Conservation (phyloP, 2,329 filamentous ascomycete species). For the Emergomyces pasteurianus region DNA sequence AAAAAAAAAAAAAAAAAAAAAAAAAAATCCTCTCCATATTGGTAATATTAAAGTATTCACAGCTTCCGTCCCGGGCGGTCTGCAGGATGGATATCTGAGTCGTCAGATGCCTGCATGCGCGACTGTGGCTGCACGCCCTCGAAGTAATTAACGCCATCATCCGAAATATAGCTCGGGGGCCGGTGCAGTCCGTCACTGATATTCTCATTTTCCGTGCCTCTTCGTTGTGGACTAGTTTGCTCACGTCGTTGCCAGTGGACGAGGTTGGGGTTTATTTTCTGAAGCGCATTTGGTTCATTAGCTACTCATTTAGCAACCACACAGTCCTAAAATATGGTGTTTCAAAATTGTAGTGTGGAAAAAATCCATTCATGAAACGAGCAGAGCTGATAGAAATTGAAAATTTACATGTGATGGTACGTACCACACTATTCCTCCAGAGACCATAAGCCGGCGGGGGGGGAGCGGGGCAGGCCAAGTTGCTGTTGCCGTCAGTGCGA, state of each 20-base stretch:
- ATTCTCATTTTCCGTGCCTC: constrained; percentile 13
- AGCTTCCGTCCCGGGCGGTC: constrained; percentile 21
- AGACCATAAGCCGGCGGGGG: constrained; percentile 76
- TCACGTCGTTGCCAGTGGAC: constrained; percentile 66
- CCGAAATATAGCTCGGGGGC: constrained; percentile 65
- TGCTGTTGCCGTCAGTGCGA: background rate
- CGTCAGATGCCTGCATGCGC: background rate
- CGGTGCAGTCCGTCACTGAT: constrained; percentile 29
- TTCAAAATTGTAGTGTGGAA: background rate
- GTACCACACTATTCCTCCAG: constrained; percentile 71
- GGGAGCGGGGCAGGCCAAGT: constrained; percentile 29
- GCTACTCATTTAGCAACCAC: background rate
- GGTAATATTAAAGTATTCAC: background rate
- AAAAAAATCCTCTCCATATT: background rate
- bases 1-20: background rate
- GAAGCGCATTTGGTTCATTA: constrained; percentile 1
- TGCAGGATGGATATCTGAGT: constrained; percentile 38
- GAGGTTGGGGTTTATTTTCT: constrained; percentile 68
- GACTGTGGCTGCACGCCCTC: constrained; percentile 41
- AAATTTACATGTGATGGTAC: constrained; percentile 23
- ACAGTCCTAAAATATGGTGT: background rate
- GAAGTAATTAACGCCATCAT: constrained; percentile 63
- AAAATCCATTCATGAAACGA: background rate
- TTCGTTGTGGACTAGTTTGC: background rate
- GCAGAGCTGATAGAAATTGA: background rate